Conservation (phyloP, 495 filamentous ascomycete genomes). For the Neurospora sp. region DNA sequence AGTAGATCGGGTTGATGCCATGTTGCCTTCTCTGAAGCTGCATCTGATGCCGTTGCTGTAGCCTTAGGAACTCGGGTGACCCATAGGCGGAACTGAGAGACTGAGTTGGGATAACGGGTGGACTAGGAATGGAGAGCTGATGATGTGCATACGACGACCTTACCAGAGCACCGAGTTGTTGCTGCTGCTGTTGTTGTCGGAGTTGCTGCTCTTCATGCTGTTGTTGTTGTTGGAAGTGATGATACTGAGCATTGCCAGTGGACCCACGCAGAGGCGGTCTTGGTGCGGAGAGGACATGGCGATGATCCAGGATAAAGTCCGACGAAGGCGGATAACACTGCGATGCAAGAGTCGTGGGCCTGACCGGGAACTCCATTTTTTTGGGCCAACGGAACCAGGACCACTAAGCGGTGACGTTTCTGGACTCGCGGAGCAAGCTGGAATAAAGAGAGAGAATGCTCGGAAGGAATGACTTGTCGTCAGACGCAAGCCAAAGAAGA, state of each 20-base stretch:
- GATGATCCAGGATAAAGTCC: constrained; percentile 8
- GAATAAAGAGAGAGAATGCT: constrained; percentile 50
- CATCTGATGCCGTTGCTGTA: constrained; percentile 13
- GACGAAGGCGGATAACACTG: constrained; percentile 19
- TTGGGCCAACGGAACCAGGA: constrained; percentile 4
- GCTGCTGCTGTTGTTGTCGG: neutral
- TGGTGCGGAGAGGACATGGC: constrained; percentile 13
- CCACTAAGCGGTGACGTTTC: neutral
- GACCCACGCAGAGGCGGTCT: constrained; percentile 40
- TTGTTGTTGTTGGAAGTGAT: constrained; percentile 8
- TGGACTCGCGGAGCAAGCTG: constrained; percentile 28
- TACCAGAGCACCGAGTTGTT: constrained; percentile 19
- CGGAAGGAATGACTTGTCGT: constrained; percentile 22
- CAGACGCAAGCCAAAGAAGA: constrained; percentile 24
- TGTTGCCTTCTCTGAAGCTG: constrained; percentile 13
- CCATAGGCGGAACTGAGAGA: constrained; percentile 28
- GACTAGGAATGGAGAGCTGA: constrained; percentile 25
- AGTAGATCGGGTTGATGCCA: constrained; percentile 40
- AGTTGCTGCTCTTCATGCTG: neutral
- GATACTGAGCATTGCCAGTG: constrained; percentile 38
- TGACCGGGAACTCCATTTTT: constrained; percentile 17
- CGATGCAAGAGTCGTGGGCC: constrained; percentile 15
- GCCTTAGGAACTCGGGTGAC: constrained; percentile 11
- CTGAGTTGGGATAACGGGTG: constrained; percentile 35
- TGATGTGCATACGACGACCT: constrained; percentile 26